Percentiles rank a stretch among this genome's conserved stretches.
Evolutionary conservation across 768 basidiomycete genomes (phyloP).

Genomic region (Agrocybe chaxingu): DNA sequence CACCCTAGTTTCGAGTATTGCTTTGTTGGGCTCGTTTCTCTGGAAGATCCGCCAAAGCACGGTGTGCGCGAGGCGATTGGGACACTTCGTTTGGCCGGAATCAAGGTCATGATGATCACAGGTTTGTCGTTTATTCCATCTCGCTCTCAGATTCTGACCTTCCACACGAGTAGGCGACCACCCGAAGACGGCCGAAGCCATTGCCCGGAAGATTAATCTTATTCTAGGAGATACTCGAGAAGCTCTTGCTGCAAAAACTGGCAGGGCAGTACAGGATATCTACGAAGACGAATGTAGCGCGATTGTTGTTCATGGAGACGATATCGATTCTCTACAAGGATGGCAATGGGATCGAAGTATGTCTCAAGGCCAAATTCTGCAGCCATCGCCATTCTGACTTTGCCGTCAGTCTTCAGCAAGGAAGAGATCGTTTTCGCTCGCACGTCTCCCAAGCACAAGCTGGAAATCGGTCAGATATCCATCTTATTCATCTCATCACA

Average conservation of each 20-base stretch:
- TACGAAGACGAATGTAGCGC: slow-evolving; percentile 69
- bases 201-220: slow-evolving; percentile 70
- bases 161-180: slow-evolving; percentile 46
- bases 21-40: slow-evolving; percentile 62
- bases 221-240: slow-evolving; percentile 66
- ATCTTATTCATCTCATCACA: background rate
- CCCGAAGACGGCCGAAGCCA: slow-evolving; percentile 72
- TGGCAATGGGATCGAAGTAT: slow-evolving; percentile 76
- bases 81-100: slow-evolving; percentile 65
- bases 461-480: slow-evolving; percentile 56
- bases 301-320: slow-evolving; percentile 66
- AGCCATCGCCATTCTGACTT: background rate
- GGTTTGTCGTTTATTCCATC: slow-evolving; percentile 29
- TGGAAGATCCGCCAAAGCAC: slow-evolving; percentile 71
- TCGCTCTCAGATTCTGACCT: background rate
- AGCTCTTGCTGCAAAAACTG: slow-evolving; percentile 54
- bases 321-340: slow-evolving; percentile 61
- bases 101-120: slow-evolving; percentile 78
- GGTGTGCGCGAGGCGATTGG: slow-evolving; percentile 72
- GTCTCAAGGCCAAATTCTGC: slow-evolving; percentile 14
- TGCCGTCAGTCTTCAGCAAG: slow-evolving; percentile 51
- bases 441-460: slow-evolving; percentile 70
- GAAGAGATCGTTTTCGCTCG: slow-evolving; percentile 71
- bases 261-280: slow-evolving; percentile 50
- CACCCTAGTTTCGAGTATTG: slow-evolving; percentile 57